Base-by-base conservation (phyloP, 371 early-diverging fungal genomes). In the Funneliformis caledonium region DNA sequence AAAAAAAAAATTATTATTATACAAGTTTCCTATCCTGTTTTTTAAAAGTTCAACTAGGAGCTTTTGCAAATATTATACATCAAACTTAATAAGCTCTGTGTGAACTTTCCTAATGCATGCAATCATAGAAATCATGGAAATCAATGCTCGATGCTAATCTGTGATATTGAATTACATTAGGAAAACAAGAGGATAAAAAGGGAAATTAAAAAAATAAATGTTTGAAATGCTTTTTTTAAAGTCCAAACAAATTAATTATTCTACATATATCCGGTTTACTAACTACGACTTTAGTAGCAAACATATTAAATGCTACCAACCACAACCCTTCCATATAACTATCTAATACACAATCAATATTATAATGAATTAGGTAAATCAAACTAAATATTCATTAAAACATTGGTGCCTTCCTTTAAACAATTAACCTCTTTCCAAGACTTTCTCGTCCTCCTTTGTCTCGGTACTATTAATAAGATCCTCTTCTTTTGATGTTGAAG, bases 1-100 rank as follows among this genome's bases (percentile, higher is more conserved):
- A 65, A n/a, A 31, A 26, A 65, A 65, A 26, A 33, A 31, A 60
- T 60, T 60, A 65, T 65, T 65, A 65, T 65, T 65, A 65, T 65
- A 65, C 42, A 42, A 19, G 42, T 26, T 19, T 56, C 56, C 19
- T 7, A 56, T 56, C 56, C 19, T 56, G 19, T 16, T 56, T 60
- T 60, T 60, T 60, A 65, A 65, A 65, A 65, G 56, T 56, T 56
- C 56, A 56, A 52, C 56, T 37, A 56, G 5, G 56, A 56, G 56
- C 56, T 2, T 19, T 56, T 56, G 56, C 19, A 19, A 56, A 19
- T 56, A 56, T 56, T 56, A 56, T 56, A 56, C 56, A 56, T 56
- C 19, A 56, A 56, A 19, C 56, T 56, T 56, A 56, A 19, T 56
- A 56, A 56, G 56, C 56, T 56, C 56, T 19, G 19, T 56, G 56